Base-by-base conservation (phyloP, 108 stramenopile species). In the Mediolabrus comicus region DNA sequence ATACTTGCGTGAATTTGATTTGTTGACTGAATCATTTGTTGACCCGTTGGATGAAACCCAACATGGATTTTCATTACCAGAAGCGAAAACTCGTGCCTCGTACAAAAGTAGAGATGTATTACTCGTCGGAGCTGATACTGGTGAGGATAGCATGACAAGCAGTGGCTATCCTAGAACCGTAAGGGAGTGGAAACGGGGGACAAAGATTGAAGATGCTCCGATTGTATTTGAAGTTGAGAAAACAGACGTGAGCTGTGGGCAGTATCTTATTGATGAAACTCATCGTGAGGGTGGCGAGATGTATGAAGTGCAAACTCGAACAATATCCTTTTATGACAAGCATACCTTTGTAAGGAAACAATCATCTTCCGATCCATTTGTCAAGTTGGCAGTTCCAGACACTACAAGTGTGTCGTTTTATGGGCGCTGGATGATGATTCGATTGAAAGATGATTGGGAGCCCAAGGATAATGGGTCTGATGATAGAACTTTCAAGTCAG, bases 91-190 rank as follows among this genome's bases (percentile, higher is more conserved):
- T 16, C 36, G 74, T 26, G 82, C 83, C 2, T 36, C 58, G 3
- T 89, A 83, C 74, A 68, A 69, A 34, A 67, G 71, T 17, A 61
- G 64, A 74, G 86, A 73, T 75, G 74, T 68, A 12, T 69, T 71
- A 68, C 83, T 87, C 49, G 80, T 92, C 52, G 92, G 92, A 10
- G 80, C 84, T 9, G 89, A 90, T 57, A 67, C 76, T 17, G 86
- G 80, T 17, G 72, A 72, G 25, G 86, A 73, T 4, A 65, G 83
- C 39, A 63, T 94, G 61, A 97, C 97, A 2, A 87, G 89, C 53
- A 83, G 81, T 32, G 97, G 97, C 6, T 97, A 97, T 79, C 94
- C 97, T 6, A 79, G 97, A n/a, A 82, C 83, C 14, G 88, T 95
- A 16, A 69, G 84, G 35, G 90, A 89, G 62, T 97, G 97, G 97